phyloP scores from a whole-genome alignment of 345 rosid genomes.

The Corchorus olitorius region DNA sequence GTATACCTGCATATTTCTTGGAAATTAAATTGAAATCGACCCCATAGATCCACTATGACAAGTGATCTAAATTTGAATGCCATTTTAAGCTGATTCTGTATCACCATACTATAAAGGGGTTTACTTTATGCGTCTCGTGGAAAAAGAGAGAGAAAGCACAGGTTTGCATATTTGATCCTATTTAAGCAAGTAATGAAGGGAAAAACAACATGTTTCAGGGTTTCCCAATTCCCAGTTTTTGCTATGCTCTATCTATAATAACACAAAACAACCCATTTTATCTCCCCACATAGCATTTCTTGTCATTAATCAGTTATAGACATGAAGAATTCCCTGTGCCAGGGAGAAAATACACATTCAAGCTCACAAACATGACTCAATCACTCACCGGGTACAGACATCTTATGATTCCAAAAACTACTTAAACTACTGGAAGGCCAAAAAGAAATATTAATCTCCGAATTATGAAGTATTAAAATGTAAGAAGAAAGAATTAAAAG shows the following conservation, averaged over 20 bases:
- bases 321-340: not conserved
- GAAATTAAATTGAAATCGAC: constrained; percentile 8
- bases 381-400: not conserved
- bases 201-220: not conserved
- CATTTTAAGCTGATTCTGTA: not conserved
- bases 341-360: not conserved
- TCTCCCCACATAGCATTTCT: not conserved
- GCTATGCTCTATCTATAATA: not conserved
- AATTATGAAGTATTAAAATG: not conserved
- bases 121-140: too few relatives aligned
- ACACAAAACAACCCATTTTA: not conserved
- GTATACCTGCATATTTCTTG: constrained; percentile 59
- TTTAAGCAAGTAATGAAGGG: not conserved
- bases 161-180: not conserved
- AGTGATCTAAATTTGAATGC: not conserved
- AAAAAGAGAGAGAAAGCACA: too few relatives aligned
- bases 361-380: not conserved
- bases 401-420: not conserved
- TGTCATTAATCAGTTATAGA: not conserved
- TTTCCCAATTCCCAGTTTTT: not conserved
- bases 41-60: not conserved
- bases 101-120: not conserved
- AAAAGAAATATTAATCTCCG: not conserved
- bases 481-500: not conserved
- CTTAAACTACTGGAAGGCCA: not conserved